A percentile compares a stretch with the other conserved stretches of the same genome.
phyloP scores from a whole-genome alignment of 2,329 filamentous ascomycete genomes.

The Exutisphaerella laricina region DNA sequence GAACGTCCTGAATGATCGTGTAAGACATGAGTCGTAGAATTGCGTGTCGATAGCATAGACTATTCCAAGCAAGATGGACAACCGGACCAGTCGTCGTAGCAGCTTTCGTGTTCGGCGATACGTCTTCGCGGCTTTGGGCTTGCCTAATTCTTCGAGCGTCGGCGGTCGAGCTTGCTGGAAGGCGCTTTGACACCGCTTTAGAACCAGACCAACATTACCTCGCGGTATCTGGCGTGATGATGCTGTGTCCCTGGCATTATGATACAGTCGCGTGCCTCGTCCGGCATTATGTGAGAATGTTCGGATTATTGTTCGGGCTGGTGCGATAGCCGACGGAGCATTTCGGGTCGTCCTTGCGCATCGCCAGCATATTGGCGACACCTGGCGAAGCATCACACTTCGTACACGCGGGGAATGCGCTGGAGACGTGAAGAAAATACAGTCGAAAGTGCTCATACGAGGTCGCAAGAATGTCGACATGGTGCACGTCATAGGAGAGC shows the following conservation, averaged over 20 bases:
- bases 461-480: neutral
- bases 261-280: slow-evolving; percentile 9
- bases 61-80: slow-evolving; percentile 54
- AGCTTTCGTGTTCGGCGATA: slow-evolving; percentile 68
- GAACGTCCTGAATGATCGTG: slow-evolving; percentile 77
- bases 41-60: slow-evolving; percentile 66
- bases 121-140: slow-evolving; percentile 62
- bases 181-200: slow-evolving; percentile 28
- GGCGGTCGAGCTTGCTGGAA: slow-evolving; percentile 56
- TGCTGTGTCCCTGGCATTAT: neutral
- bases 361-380: slow-evolving; percentile 29
- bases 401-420: slow-evolving; percentile 3
- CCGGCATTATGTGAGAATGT: slow-evolving; percentile 1
- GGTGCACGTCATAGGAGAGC: neutral
- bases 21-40: slow-evolving; percentile 72
- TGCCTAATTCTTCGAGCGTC: slow-evolving; percentile 70
- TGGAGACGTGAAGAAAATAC: neutral
- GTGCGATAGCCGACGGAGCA: slow-evolving; percentile 21
- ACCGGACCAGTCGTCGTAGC: slow-evolving; percentile 64
- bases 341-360: slow-evolving; percentile 27
- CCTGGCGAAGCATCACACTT: slow-evolving; percentile 21
- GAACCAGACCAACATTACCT: neutral
- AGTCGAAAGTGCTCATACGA: neutral
- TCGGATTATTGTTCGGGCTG: slow-evolving; percentile 15
- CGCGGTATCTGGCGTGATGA: neutral